Base-by-base conservation (phyloP, 257 asterid genomes). In the Nicotiana otophora region DNA sequence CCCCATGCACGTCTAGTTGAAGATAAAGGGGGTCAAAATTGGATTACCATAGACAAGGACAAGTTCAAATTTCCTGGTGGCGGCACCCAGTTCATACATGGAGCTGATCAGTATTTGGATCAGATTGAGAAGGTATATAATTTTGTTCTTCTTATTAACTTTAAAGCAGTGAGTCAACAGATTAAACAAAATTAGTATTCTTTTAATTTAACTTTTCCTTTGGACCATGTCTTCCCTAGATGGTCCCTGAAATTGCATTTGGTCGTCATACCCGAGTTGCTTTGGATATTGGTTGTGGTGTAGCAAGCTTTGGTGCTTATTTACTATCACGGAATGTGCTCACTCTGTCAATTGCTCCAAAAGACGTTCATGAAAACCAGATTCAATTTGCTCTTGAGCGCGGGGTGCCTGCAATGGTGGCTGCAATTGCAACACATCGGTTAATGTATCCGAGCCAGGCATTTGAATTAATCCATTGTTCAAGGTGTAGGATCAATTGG, bases 11-110 rank as follows among this genome's bases (percentile, higher is more conserved):
- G 96, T 82, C 87, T 96, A 83, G 97, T 90, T 17, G 97, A 94
- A 88, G 97, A 96, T 86, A 96, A 94, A 84, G 99, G 98, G 75
- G 98, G 99, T 60, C 97, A 96, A 85, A 96, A 94, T 85, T 96
- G 99, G 99, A 94, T 96, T 74, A 19, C 90, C 20, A 75, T 96
- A 57, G 89, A 86, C 84, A 92, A 92, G 89, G 97, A 93, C 87
- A 96, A 96, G 91, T 94, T 93, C 90, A 96, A 91, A 87, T 96
- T 96, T 86, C 99, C 99, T 81, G 98, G 99, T 83, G 98, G 99
- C 53, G 98, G 98, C 78, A 94, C 97, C 64, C 98, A 96, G 87
- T 94, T 96, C 87, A 94, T 96, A 69, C 99, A 94, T 23, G 99
- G 99, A 84, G 98, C 99, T 57, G 87, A 91, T 88, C 91, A 94